These are phyloP conservation scores for Metrosideros polymorpha DNA, from an alignment of 441 rosid genomes.

Conservation along the genomic window DNA sequence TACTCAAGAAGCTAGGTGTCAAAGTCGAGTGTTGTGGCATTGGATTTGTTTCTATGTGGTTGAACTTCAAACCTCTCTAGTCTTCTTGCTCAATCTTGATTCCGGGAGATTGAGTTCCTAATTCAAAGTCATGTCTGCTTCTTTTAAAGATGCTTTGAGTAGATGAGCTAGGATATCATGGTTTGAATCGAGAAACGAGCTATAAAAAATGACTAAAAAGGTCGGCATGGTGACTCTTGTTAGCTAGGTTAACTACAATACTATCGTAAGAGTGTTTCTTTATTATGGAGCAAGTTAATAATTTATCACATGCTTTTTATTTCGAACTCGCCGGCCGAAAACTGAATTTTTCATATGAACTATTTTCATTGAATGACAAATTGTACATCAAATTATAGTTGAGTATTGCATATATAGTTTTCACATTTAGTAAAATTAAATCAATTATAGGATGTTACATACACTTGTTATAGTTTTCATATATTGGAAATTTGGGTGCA, in stretches of 20 bases:
- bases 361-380: background rate
- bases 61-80: background rate
- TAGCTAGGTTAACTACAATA: background rate
- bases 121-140: background rate
- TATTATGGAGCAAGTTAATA: background rate
- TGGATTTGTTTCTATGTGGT: background rate
- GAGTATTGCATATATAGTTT: background rate
- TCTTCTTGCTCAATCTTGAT: background rate
- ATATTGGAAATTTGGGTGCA: background rate
- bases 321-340: background rate
- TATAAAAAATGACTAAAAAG: background rate
- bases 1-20: background rate
- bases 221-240: background rate
- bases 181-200: background rate
- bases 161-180: background rate
- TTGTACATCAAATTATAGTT: background rate
- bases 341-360: background rate
- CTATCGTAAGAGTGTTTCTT: background rate
- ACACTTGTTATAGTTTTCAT: background rate
- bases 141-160: background rate
- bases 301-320: background rate
- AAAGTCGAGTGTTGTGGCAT: background rate
- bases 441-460: background rate
- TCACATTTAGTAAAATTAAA: background rate
- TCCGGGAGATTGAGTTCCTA: background rate